A percentile compares a stretch with the other conserved stretches of the same genome.
Evolutionary conservation across 176 grass and related monocot genomes (phyloP).

Genomic region (Miscanthus lutarioriparius): DNA sequence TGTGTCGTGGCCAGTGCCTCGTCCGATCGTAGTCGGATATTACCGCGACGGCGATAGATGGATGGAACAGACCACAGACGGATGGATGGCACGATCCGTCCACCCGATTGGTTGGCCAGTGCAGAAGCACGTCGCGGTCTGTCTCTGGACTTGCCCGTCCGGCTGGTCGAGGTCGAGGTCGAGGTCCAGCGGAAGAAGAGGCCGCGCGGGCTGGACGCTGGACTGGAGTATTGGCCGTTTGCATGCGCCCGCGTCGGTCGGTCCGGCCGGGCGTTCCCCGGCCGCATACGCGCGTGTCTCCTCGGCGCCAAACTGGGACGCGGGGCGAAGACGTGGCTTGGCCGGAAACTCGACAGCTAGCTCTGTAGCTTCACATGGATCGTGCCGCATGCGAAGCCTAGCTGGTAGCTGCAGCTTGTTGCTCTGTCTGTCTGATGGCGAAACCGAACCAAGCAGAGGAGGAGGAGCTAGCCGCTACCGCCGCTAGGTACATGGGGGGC

Average conservation of each 20-base stretch:
- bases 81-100: background rate
- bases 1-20: background rate
- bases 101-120: slow-evolving; percentile 22
- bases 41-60: background rate
- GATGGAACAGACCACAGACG: background rate
- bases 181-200: background rate
- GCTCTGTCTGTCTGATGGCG: background rate
- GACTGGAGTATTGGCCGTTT: background rate
- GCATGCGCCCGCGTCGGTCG: background rate
- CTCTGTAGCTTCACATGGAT: background rate
- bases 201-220: no score
- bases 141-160: background rate
- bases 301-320: background rate
- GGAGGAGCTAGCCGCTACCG: no score
- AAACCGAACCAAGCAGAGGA: background rate
- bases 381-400: background rate
- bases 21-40: background rate
- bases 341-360: background rate
- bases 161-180: background rate
- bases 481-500: background rate
- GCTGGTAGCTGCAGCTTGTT: background rate
- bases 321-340: slow-evolving; percentile 3
- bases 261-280: background rate
- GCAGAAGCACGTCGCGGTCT: slow-evolving; percentile 34
- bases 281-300: background rate